Conservation (phyloP, 225 moss, liverwort and hornwort genomes). For the Climacium dendroides region DNA sequence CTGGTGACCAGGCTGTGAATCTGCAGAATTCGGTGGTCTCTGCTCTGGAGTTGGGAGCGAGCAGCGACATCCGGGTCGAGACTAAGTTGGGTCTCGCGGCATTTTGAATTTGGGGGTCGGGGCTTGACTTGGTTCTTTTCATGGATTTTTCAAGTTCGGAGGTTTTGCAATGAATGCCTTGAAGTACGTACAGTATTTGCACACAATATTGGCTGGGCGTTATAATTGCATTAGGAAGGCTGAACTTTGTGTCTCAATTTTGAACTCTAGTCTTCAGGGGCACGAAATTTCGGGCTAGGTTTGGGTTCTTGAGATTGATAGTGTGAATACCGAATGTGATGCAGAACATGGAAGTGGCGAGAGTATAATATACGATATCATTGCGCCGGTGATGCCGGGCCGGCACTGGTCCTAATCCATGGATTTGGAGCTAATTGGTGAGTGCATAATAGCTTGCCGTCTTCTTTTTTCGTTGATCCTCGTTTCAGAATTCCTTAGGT, state of each 20-base stretch:
- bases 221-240: neutral
- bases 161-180: neutral
- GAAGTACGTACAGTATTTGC: neutral
- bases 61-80: neutral
- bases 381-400: constrained; percentile 52
- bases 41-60: neutral
- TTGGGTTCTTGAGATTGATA: neutral
- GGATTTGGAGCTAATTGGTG: constrained; percentile 91
- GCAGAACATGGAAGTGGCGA: constrained; percentile 77
- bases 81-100: constrained; percentile 2
- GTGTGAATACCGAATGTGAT: neutral
- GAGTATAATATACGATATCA: constrained; percentile 75
- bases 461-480: neutral
- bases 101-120: neutral
- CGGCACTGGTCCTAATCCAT: constrained; percentile 68
- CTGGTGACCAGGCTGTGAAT: neutral
- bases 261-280: neutral
- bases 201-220: neutral
- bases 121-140: neutral
- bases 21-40: neutral
- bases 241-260: neutral
- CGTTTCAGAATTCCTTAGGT: neutral
- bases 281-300: neutral
- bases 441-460: no score
- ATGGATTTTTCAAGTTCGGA: neutral